Conservation (phyloP, 495 filamentous ascomycete genomes). For the Tuber microsphaerosporum region DNA sequence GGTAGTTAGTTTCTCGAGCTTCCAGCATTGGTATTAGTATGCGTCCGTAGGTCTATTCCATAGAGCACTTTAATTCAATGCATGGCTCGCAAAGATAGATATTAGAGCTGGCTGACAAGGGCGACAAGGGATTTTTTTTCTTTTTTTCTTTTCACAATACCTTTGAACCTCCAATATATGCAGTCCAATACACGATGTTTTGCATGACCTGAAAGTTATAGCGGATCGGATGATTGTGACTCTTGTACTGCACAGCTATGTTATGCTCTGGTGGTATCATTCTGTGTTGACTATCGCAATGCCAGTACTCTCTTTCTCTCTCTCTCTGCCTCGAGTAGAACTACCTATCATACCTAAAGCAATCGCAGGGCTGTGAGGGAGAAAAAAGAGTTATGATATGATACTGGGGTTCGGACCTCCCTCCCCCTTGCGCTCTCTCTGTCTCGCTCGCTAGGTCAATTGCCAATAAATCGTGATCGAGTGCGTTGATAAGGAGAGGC, state of each 20-base stretch:
- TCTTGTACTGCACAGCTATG: neutral
- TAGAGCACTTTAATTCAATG: neutral
- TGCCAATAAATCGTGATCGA: conserved; percentile 5
- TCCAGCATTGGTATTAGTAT: neutral
- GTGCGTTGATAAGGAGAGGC: conserved; percentile 1
- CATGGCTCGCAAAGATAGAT: neutral
- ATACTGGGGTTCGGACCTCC: neutral
- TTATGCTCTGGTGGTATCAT: neutral
- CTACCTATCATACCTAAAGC: neutral
- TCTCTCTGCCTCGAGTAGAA: neutral
- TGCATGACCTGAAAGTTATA: conserved; percentile 1
- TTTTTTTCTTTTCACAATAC: neutral
- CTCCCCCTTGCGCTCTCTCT: neutral
- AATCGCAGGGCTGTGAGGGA: neutral
- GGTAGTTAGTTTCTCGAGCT: no score
- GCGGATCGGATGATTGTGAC: conserved; percentile 1
- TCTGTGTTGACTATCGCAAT: neutral
- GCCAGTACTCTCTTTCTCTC: neutral
- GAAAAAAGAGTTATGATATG: neutral
- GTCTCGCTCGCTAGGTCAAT: neutral
- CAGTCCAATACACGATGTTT: neutral
- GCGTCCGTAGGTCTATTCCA: neutral
- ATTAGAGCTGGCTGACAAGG: neutral
- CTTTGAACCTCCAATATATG: neutral
- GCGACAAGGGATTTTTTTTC: neutral